A percentile compares a stretch with the other conserved stretches of the same genome.
Conservation (phyloP, 1,139 yeast species). For the Saccharomyces hybrid region DNA sequence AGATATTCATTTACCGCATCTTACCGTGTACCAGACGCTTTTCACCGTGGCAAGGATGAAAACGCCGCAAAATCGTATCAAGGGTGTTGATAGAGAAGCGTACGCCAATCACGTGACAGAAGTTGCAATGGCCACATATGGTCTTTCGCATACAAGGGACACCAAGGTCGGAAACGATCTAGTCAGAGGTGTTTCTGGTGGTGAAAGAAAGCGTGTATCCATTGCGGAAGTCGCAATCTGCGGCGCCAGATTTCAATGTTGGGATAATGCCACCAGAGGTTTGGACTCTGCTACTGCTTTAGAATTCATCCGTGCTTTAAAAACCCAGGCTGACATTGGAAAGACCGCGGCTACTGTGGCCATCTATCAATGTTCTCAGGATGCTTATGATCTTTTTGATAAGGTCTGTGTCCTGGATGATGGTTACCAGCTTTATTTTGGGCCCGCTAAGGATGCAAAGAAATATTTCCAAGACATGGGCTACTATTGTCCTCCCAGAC, state of each 20-base stretch:
- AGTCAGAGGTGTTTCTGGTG: conserved; percentile 76
- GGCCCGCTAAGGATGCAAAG: conserved; percentile 52
- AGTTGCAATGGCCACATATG: conserved; percentile 66
- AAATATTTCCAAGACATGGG: conserved; percentile 60
- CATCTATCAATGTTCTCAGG: conserved; percentile 75
- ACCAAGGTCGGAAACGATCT: conserved; percentile 63
- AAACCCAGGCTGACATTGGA: conserved; percentile 51
- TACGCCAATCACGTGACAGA: conserved; percentile 57
- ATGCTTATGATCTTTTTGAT: conserved; percentile 67
- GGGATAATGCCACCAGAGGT: conserved; percentile 73
- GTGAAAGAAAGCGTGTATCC: conserved; percentile 75
- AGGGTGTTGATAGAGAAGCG: conserved; percentile 48
- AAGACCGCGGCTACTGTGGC: conserved; percentile 62
- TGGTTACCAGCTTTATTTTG: conserved; percentile 73
- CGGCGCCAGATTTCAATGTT: conserved; percentile 56
- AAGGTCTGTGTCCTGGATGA: conserved; percentile 65
- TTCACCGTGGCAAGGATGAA: conserved; percentile 55
- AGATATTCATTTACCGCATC: conserved; percentile 64
- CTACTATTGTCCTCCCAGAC: conserved; percentile 62
- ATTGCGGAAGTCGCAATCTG: conserved; percentile 62
- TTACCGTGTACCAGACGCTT: conserved; percentile 65
- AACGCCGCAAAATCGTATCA: conserved; percentile 58
- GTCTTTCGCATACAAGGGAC: conserved; percentile 56
- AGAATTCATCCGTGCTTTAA: conserved; percentile 62
- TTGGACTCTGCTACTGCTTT: conserved; percentile 70